These are phyloP conservation scores for Penicillium occitanis DNA, from an alignment of 2,329 filamentous ascomycete genomes.

Conservation along the genomic window DNA sequence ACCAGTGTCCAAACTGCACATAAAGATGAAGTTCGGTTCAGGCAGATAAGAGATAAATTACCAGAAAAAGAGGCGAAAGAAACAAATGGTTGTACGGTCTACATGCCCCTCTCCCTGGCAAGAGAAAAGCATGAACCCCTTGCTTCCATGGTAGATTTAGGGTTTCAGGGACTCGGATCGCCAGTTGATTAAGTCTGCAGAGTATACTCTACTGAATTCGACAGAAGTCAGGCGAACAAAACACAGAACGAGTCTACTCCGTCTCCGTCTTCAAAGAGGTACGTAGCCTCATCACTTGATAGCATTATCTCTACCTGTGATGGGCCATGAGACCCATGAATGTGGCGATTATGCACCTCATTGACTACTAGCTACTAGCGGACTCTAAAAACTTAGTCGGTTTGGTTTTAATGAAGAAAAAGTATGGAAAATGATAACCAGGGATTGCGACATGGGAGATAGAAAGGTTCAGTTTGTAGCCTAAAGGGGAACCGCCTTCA, in stretches of 20 bases:
- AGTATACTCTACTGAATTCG: not conserved
- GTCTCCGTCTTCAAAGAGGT: not conserved
- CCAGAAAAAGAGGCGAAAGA: not conserved
- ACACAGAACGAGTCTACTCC: not conserved
- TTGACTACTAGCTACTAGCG: not conserved
- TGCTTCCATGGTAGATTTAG: conserved; percentile 1
- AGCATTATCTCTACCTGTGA: not conserved
- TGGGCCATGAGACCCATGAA: not conserved
- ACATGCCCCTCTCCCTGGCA: not conserved
- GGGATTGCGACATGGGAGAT: not conserved
- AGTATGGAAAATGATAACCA: not conserved
- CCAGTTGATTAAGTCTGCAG: not conserved
- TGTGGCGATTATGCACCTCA: not conserved
- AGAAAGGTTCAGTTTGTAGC: not conserved
- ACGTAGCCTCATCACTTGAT: not conserved
- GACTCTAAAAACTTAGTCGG: not conserved
- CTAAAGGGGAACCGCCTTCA: not conserved
- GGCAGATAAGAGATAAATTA: not conserved
- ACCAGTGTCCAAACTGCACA: not conserved
- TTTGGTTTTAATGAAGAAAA: not conserved
- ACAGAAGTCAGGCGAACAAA: not conserved
- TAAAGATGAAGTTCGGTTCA: not conserved
- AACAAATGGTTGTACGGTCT: not conserved
- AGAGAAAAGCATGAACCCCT: not conserved
- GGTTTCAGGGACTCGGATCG: conserved; percentile 1